Conservation (phyloP, 2,329 filamentous ascomycete species). For the Venturia effusa region DNA sequence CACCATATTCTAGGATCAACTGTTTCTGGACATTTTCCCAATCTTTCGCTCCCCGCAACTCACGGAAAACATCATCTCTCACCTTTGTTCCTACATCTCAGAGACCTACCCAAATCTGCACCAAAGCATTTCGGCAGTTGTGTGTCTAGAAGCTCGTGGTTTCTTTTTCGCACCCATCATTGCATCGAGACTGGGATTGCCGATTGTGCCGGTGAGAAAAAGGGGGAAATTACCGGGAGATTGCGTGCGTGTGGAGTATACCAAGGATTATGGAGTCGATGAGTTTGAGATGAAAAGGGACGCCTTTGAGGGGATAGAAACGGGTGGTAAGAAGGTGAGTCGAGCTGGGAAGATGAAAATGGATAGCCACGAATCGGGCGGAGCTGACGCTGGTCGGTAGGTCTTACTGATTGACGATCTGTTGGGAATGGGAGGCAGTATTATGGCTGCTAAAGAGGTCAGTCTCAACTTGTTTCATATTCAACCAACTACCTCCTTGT, state of each 20-base stretch:
- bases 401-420: background rate
- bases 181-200: background rate
- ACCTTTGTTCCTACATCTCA: background rate
- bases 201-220: background rate
- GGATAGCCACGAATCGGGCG: no score
- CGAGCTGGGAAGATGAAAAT: background rate
- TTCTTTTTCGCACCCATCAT: conserved; percentile 1
- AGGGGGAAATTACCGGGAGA: background rate
- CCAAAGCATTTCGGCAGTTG: background rate
- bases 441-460: conserved; percentile 1
- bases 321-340: background rate
- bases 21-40: background rate
- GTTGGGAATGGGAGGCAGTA: background rate
- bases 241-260: background rate
- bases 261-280: background rate
- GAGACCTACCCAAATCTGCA: background rate
- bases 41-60: background rate
- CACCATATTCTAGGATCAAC: background rate
- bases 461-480: no score
- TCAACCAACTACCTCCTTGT: no score
- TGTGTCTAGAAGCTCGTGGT: background rate
- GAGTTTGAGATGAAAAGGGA: background rate
- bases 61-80: background rate
- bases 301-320: background rate
- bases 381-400: background rate